phyloP scores from a whole-genome alignment of 306 rosid species.

The Begonia peltatifolia region DNA sequence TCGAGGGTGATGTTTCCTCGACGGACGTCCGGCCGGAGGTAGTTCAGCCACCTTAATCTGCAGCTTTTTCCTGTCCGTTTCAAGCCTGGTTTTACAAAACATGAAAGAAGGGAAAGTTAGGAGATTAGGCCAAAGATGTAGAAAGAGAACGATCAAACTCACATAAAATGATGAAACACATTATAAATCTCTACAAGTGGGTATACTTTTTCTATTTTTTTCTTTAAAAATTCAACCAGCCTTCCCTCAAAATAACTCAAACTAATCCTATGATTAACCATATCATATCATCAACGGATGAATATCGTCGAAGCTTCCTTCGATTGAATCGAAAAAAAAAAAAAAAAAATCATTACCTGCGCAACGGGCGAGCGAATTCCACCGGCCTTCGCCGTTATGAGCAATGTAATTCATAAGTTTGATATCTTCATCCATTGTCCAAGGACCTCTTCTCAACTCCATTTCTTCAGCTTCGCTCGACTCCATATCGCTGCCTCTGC shows the following conservation, averaged over 20 bases:
- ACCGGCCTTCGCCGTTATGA: slow-evolving; percentile 10
- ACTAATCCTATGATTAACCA: neutral
- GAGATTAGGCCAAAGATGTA: neutral
- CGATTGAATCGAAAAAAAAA: neutral
- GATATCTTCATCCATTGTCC: slow-evolving; percentile 9
- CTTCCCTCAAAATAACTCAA: neutral
- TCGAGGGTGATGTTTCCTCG: slow-evolving; percentile 9
- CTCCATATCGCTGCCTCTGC: neutral
- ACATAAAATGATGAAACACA: neutral
- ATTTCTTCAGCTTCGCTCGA: slow-evolving; percentile 1
- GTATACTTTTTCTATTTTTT: neutral
- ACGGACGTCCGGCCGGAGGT: slow-evolving; percentile 5
- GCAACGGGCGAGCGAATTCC: slow-evolving; percentile 7
- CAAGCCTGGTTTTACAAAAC: neutral
- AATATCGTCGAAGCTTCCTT: neutral
- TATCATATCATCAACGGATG: no score
- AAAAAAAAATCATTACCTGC: slow-evolving; percentile 1
- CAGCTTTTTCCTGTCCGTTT: slow-evolving; percentile 11
- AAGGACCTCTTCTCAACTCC: slow-evolving; percentile 13
- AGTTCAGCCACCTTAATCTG: slow-evolving; percentile 10
- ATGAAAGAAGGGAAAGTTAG: neutral
- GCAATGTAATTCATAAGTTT: slow-evolving; percentile 6
- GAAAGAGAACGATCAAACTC: neutral
- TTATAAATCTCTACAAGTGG: neutral
- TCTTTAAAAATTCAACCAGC: neutral